Conservation (phyloP, 495 filamentous ascomycete genomes). For the Astrothelium macrocarpum region DNA sequence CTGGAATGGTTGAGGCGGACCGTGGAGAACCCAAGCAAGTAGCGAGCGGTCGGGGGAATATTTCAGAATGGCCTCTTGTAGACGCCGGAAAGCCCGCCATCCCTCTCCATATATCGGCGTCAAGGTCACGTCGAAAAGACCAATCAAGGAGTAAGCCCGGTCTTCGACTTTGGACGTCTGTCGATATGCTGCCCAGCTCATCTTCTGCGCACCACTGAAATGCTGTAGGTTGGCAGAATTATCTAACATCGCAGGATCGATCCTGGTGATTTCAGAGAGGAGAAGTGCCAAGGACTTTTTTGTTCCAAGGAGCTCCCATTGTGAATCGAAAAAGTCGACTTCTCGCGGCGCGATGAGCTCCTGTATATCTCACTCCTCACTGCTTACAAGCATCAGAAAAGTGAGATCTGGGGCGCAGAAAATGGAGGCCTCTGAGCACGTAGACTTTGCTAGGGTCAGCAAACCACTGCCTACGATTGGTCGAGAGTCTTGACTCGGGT, state of each 20-base stretch:
- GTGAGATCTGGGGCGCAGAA: no score
- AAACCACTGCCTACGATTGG: no score
- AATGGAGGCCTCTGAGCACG: no score
- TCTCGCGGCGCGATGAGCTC: conserved; percentile 17
- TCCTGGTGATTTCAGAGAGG: conserved; percentile 5
- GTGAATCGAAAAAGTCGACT: conserved; percentile 12
- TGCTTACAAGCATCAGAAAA: no score
- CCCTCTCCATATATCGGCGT: conserved; percentile 35
- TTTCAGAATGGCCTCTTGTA: conserved; percentile 27
- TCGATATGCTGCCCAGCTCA: conserved; percentile 18
- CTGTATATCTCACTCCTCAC: no score
- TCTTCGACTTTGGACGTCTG: conserved; percentile 23
- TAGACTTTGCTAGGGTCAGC: no score
- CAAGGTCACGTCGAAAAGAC: conserved; percentile 31
- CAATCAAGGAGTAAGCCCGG: conserved; percentile 29
- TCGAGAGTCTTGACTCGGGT: no score
- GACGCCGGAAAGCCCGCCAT: conserved; percentile 24
- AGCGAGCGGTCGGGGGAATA: conserved; percentile 15
- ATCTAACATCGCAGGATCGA: not conserved
- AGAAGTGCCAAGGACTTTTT: not conserved
- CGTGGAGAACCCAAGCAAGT: conserved; percentile 15
- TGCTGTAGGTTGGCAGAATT: not conserved
- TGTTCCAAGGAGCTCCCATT: conserved; percentile 12
- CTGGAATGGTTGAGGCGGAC: not conserved
- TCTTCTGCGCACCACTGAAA: conserved; percentile 14